Conservation (phyloP, 2,329 filamentous ascomycete species). For the Aspergillus transmontanensis region DNA sequence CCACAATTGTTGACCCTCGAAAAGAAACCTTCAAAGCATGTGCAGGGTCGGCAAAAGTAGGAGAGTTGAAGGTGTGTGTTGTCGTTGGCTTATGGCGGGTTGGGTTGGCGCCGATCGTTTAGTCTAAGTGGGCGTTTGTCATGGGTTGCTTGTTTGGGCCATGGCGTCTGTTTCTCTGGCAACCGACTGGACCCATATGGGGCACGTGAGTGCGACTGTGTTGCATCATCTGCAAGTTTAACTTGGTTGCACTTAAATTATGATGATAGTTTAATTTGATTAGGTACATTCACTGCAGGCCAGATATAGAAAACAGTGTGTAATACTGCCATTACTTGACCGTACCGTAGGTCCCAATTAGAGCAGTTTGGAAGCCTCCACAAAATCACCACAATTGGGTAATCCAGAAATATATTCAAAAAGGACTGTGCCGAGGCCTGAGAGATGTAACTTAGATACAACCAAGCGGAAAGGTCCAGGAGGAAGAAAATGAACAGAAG, state of each 20-base stretch:
- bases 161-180: slow-evolving; percentile 9
- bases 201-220: slow-evolving; percentile 3
- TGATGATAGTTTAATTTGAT: no score
- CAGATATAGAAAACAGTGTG: neutral
- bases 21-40: neutral
- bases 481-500: neutral
- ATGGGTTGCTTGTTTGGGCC: slow-evolving; percentile 16
- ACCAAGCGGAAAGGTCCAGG: neutral
- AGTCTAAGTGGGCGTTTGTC: slow-evolving; percentile 5
- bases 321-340: neutral
- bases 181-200: neutral
- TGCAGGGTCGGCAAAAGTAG: slow-evolving; percentile 3
- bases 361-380: neutral
- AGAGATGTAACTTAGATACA: neutral
- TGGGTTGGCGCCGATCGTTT: neutral
- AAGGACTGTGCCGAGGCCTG: neutral
- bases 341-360: neutral
- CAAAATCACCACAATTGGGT: neutral
- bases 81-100: slow-evolving; percentile 9
- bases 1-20: neutral
- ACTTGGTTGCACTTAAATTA: no score
- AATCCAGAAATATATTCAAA: neutral
- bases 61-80: slow-evolving; percentile 1
- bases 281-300: no score
- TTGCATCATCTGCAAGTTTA: neutral